phyloP scores from a whole-genome alignment of 805 yeast genomes.

The Blastobotrys attinorum region DNA sequence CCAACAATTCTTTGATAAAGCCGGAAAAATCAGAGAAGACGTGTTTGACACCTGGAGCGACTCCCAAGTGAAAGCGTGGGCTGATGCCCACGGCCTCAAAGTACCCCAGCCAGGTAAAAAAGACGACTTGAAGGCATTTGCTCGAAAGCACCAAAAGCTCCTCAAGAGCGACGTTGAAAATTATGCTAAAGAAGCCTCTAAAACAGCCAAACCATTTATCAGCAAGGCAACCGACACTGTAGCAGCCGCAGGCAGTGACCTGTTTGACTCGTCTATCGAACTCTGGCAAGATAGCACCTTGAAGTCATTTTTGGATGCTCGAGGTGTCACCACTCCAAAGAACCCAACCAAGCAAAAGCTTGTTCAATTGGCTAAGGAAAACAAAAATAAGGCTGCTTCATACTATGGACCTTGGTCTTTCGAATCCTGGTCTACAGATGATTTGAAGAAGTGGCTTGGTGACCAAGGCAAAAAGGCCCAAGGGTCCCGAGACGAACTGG shows the following conservation, averaged over 20 bases:
- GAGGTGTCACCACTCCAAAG: slow-evolving; percentile 28
- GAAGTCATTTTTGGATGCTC: slow-evolving; percentile 28
- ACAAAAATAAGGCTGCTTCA: slow-evolving; percentile 34
- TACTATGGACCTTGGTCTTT: slow-evolving; percentile 43
- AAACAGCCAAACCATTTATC: slow-evolving; percentile 16
- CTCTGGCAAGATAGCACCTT: slow-evolving; percentile 30
- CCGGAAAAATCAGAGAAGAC: slow-evolving; percentile 30
- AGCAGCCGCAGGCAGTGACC: slow-evolving; percentile 9
- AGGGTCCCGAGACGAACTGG: slow-evolving; percentile 39
- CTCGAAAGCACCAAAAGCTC: slow-evolving; percentile 27
- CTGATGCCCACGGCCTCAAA: slow-evolving; percentile 31
- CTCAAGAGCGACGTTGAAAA: slow-evolving; percentile 20
- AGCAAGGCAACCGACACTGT: slow-evolving; percentile 17
- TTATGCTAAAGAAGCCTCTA: slow-evolving; percentile 9
- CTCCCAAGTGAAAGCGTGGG: slow-evolving; percentile 36
- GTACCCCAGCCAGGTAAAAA: slow-evolving; percentile 14
- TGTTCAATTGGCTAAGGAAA: slow-evolving; percentile 34
- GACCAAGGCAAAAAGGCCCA: slow-evolving; percentile 34
- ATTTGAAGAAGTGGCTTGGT: slow-evolving; percentile 42
- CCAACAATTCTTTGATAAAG: slow-evolving; percentile 28
- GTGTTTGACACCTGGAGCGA: slow-evolving; percentile 37
- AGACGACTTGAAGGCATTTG: slow-evolving; percentile 21
- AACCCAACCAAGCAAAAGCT: slow-evolving; percentile 32
- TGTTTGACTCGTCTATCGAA: slow-evolving; percentile 20
- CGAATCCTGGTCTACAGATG: slow-evolving; percentile 44